phyloP scores from a whole-genome alignment of 352 stramenopile genomes.

The Globisporangium yorkense region DNA sequence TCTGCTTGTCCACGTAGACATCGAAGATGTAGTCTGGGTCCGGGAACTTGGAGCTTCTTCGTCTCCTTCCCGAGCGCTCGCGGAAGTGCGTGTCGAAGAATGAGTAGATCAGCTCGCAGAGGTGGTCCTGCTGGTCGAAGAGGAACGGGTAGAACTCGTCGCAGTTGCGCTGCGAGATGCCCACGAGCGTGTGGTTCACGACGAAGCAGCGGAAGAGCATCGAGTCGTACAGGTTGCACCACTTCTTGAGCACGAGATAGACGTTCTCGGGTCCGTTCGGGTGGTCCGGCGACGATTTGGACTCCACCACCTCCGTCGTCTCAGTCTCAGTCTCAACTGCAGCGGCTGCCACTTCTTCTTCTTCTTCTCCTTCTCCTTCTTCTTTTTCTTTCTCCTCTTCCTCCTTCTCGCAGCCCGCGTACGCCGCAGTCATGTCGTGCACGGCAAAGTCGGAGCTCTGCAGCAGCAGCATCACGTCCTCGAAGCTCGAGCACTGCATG shows the following conservation, averaged over 20 bases:
- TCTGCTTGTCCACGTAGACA: constrained; percentile 92
- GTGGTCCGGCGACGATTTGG: neutral
- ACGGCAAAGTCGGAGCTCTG: constrained; percentile 86
- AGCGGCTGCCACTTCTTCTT: no score
- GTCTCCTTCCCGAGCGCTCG: constrained; percentile 12
- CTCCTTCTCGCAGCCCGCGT: constrained; percentile 49
- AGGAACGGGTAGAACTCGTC: constrained; percentile 91
- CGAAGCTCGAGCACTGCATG: constrained; percentile 72
- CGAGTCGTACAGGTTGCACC: constrained; percentile 92
- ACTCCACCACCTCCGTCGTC: neutral
- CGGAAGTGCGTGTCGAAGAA: constrained; percentile 61
- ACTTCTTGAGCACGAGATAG: constrained; percentile 93
- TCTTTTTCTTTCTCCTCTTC: neutral
- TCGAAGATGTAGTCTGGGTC: constrained; percentile 90
- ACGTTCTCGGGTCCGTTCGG: constrained; percentile 16
- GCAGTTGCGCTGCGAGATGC: constrained; percentile 89
- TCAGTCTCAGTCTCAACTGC: neutral
- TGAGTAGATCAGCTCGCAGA: constrained; percentile 59
- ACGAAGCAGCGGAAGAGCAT: constrained; percentile 96
- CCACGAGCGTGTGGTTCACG: constrained; percentile 64
- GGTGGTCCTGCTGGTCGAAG: constrained; percentile 53
- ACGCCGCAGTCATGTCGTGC: constrained; percentile 87
- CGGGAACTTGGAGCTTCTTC: constrained; percentile 30
- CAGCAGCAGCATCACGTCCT: constrained; percentile 80
- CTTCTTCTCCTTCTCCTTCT: neutral